Evolutionary conservation across 768 basidiomycete species (phyloP).

Genomic region (Cyclocybe cylindracea): DNA sequence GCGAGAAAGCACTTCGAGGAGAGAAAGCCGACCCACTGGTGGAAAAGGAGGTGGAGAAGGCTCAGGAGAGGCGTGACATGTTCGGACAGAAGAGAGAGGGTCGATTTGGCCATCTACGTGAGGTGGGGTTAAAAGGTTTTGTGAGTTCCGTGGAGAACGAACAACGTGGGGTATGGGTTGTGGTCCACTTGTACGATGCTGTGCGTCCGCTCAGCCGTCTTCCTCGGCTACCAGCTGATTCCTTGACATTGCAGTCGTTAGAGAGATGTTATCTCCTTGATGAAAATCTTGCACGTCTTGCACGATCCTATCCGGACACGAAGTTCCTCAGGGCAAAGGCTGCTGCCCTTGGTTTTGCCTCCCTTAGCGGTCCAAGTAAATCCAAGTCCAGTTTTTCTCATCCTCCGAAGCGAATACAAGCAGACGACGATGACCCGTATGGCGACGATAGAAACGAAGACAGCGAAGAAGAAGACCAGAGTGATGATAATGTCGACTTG

Average conservation of each 20-base stretch:
- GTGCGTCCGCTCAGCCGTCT: constrained; percentile 42
- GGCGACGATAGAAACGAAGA: constrained; percentile 36
- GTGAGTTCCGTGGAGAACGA: constrained; percentile 76
- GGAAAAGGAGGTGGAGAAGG: constrained; percentile 40
- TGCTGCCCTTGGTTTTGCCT: constrained; percentile 70
- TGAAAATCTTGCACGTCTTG: constrained; percentile 64
- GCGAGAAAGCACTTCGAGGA: constrained; percentile 46
- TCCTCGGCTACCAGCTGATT: neutral
- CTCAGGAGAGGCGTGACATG: constrained; percentile 37
- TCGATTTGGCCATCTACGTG: constrained; percentile 76
- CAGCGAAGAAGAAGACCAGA: constrained; percentile 44
- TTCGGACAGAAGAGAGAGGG: constrained; percentile 54
- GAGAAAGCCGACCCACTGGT: constrained; percentile 50
- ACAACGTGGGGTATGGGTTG: constrained; percentile 70
- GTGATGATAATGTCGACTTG: constrained; percentile 69
- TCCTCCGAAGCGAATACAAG: constrained; percentile 17
- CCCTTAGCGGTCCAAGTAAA: constrained; percentile 18
- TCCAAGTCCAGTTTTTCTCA: constrained; percentile 15
- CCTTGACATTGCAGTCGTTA: constrained; percentile 51
- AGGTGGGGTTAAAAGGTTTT: constrained; percentile 76
- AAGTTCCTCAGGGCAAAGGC: constrained; percentile 88
- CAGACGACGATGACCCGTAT: constrained; percentile 39
- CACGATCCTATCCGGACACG: constrained; percentile 65
- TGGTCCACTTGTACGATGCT: constrained; percentile 83
- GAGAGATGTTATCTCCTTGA: constrained; percentile 76